Evolutionary conservation across 1,284 basidiomycete species (phyloP).

Genomic region (Tilletia setariae): DNA sequence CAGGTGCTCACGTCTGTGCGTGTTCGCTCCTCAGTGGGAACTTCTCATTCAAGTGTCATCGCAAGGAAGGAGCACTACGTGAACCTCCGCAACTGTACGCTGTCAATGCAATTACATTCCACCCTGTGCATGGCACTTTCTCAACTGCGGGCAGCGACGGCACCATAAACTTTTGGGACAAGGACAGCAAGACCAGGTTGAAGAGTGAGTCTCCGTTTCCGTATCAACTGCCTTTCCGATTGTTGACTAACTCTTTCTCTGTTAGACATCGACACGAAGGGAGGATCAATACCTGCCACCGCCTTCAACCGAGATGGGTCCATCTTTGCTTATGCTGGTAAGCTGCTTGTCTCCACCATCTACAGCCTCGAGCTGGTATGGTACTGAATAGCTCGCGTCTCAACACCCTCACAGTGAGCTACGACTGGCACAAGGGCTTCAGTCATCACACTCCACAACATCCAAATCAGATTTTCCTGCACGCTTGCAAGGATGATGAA

Average conservation of each 20-base stretch:
- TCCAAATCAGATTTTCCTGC: conserved; percentile 29
- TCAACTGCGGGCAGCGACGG: conserved; percentile 75
- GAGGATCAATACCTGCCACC: conserved; percentile 47
- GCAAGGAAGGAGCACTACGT: conserved; percentile 62
- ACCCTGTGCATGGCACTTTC: conserved; percentile 88
- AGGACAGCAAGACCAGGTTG: conserved; percentile 79
- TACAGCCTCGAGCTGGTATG: background rate
- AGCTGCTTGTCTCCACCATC: background rate
- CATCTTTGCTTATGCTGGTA: conserved; percentile 50
- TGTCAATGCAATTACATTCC: conserved; percentile 88
- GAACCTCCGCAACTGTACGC: conserved; percentile 70
- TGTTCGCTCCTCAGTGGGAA: conserved; percentile 13
- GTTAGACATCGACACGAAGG: conserved; percentile 47
- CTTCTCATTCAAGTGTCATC: conserved; percentile 83
- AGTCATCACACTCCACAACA: conserved; percentile 36
- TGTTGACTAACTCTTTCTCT: background rate
- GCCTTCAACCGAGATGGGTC: conserved; percentile 46
- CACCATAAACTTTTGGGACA: conserved; percentile 65
- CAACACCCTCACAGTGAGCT: conserved; percentile 28
- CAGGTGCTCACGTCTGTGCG: background rate
- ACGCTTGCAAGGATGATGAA: conserved; percentile 28
- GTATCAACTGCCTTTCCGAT: too few relatives aligned
- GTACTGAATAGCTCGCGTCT: background rate
- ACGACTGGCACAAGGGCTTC: conserved; percentile 54
- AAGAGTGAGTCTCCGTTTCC: conserved; percentile 66